Conservation (phyloP, 441 rosid species). For the Adansonia madagascariensis region DNA sequence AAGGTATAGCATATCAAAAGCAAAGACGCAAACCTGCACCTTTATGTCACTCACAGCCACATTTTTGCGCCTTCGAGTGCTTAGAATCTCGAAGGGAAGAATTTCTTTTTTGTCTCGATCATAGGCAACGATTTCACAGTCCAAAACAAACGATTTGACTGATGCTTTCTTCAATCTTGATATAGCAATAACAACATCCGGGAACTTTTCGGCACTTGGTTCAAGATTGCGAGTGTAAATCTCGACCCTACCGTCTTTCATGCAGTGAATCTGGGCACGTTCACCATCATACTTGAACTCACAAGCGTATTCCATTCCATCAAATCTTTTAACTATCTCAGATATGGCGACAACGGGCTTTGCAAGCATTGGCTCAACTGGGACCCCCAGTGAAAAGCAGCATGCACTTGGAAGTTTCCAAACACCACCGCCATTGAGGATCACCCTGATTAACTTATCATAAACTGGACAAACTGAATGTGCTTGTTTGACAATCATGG, state of each 20-base stretch:
- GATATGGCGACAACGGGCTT: slow-evolving; percentile 73
- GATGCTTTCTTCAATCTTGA: slow-evolving; percentile 73
- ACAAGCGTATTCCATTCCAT: slow-evolving; percentile 64
- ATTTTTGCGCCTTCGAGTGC: slow-evolving; percentile 80
- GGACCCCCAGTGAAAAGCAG: slow-evolving; percentile 71
- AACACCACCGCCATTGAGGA: slow-evolving; percentile 62
- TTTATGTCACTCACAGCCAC: slow-evolving; percentile 74
- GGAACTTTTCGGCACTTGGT: slow-evolving; percentile 78
- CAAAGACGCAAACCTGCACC: slow-evolving; percentile 83
- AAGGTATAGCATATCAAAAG: slow-evolving; percentile 78
- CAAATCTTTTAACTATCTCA: slow-evolving; percentile 76
- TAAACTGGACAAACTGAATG: slow-evolving; percentile 84
- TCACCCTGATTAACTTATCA: slow-evolving; percentile 78
- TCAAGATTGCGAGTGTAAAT: slow-evolving; percentile 89
- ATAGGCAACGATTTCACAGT: slow-evolving; percentile 87
- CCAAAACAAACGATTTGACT: slow-evolving; percentile 74
- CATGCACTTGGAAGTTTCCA: slow-evolving; percentile 81
- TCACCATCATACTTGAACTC: slow-evolving; percentile 94
- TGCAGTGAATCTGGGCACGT: slow-evolving; percentile 87
- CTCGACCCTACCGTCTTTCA: slow-evolving; percentile 78
- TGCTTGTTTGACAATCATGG: slow-evolving; percentile 77
- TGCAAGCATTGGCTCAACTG: slow-evolving; percentile 91
- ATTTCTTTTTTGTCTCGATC: slow-evolving; percentile 68
- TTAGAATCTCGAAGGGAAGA: slow-evolving; percentile 81
- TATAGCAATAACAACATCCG: slow-evolving; percentile 69